These are phyloP conservation scores for Thuidium tamariscinum DNA, from an alignment of 225 moss, liverwort and hornwort genomes.

Conservation along the genomic window DNA sequence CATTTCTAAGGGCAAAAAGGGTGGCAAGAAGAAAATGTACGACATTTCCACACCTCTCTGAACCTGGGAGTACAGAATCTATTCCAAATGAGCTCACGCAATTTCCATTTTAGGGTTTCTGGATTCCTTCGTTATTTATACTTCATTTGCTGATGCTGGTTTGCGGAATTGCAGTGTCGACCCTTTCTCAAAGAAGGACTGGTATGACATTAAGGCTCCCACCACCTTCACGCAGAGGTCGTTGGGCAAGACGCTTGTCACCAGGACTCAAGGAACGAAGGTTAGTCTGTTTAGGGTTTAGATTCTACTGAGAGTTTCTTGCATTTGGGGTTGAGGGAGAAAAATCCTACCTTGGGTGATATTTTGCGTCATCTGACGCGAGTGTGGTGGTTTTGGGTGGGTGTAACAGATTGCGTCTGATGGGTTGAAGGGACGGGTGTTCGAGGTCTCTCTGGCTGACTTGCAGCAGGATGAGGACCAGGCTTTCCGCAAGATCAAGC, in stretches of 20 bases:
- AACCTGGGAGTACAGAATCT: not conserved
- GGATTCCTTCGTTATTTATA: not conserved
- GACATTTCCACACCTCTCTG: not conserved
- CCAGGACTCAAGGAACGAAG: constrained; percentile 51
- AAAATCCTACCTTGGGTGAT: not conserved
- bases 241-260: constrained; percentile 50
- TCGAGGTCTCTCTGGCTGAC: constrained; percentile 73
- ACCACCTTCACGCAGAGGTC: constrained; percentile 35
- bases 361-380: not conserved
- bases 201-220: constrained; percentile 57
- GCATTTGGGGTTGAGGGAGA: too few relatives aligned
- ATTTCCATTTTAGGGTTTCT: not conserved
- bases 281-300: not conserved
- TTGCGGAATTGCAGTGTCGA: constrained; percentile 31
- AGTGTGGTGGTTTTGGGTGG: not conserved
- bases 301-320: not conserved
- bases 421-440: constrained; percentile 28
- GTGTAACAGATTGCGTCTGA: constrained; percentile 64
- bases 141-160: not conserved
- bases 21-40: constrained; percentile 58
- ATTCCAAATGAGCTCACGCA: not conserved
- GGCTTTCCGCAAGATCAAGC: constrained; percentile 84
- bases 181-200: constrained; percentile 59
- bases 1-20: constrained; percentile 56
- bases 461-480: constrained; percentile 79